Percentiles rank a stretch among this genome's conserved stretches.
phyloP scores from a whole-genome alignment of 1,284 basidiomycete species.

The Malassezia dermatis region DNA sequence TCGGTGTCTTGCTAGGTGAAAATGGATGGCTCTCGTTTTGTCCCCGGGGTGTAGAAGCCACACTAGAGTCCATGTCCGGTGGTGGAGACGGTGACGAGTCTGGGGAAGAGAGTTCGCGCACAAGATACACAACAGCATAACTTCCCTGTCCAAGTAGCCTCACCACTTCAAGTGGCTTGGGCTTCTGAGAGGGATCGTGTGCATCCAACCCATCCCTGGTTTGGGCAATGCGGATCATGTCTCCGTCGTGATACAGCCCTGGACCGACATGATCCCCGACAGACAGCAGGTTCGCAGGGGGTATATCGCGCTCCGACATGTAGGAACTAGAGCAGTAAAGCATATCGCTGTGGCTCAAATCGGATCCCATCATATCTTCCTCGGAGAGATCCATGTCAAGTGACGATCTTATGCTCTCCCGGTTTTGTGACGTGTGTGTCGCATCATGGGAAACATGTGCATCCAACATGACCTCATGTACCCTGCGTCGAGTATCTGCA shows the following conservation, averaged over 20 bases:
- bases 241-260: slow-evolving; percentile 40
- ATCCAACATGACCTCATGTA: neutral
- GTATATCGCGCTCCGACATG: neutral
- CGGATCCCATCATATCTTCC: slow-evolving; percentile 28
- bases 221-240: slow-evolving; percentile 33
- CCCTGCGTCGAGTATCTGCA: neutral
- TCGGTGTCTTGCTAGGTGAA: neutral
- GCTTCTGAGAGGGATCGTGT: slow-evolving; percentile 27
- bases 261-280: slow-evolving; percentile 40
- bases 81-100: neutral
- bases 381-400: slow-evolving; percentile 24
- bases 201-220: slow-evolving; percentile 35
- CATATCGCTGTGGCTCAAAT: neutral
- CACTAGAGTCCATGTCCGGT: neutral
- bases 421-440: neutral
- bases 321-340: neutral
- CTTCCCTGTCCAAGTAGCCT: slow-evolving; percentile 43
- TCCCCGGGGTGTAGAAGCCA: neutral
- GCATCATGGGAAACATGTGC: neutral
- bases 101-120: slow-evolving; percentile 26
- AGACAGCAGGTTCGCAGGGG: slow-evolving; percentile 33
- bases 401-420: neutral
- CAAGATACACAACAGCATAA: slow-evolving; percentile 45
- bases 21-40: neutral
- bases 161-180: slow-evolving; percentile 36